Evolutionary conservation across 2,329 filamentous ascomycete species (phyloP).

Genomic region (Aureobasidium namibiae): DNA sequence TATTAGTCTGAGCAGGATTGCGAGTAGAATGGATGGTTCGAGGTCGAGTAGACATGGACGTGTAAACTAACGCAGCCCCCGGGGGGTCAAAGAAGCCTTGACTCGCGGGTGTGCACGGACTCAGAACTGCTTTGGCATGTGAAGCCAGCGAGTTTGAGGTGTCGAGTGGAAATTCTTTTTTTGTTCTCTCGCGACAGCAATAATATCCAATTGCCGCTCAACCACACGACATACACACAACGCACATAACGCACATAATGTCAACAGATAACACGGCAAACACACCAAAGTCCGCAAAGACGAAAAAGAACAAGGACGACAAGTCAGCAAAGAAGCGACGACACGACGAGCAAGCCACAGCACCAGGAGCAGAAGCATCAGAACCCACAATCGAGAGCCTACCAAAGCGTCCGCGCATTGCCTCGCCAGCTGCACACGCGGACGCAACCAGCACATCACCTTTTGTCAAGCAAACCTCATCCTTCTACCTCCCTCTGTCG

Average conservation of each 20-base stretch:
- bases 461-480: constrained; percentile 70
- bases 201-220: background rate
- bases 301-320: constrained; percentile 33
- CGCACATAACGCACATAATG: constrained; percentile 18
- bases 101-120: background rate
- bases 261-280: constrained; percentile 16
- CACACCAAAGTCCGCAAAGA: constrained; percentile 22
- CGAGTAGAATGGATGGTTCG: background rate
- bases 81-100: background rate
- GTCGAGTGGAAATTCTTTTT: background rate
- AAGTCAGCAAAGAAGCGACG: constrained; percentile 23
- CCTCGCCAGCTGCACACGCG: background rate
- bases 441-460: constrained; percentile 45
- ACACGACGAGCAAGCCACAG: constrained; percentile 7
- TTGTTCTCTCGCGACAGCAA: background rate
- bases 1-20: background rate
- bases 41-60: background rate
- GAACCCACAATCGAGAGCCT: constrained; percentile 9
- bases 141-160: background rate
- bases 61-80: background rate
- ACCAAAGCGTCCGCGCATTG: constrained; percentile 6
- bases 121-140: background rate
- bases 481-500: constrained; percentile 69
- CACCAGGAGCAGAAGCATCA: constrained; percentile 14
- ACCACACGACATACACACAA: no score